phyloP scores from a whole-genome alignment of 2,329 filamentous ascomycete genomes.

The Fusarium sp. region DNA sequence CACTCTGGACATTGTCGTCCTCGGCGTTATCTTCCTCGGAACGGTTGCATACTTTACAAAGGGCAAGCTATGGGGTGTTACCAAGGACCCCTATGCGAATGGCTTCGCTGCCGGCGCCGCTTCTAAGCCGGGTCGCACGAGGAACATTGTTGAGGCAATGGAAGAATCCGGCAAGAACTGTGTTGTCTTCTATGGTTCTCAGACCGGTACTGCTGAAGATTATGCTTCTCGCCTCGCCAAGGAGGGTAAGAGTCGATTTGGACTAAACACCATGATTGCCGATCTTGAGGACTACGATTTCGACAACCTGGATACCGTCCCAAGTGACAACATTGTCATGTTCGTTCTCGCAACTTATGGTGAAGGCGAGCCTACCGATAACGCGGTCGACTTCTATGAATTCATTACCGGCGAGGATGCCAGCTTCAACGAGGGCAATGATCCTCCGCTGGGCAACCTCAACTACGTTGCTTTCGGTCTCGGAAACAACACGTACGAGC shows the following conservation, averaged over 20 bases:
- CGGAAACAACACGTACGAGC: slow-evolving; percentile 99
- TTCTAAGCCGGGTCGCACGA: slow-evolving; percentile 82
- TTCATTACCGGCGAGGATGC: slow-evolving; percentile 87
- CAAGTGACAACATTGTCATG: slow-evolving; percentile 89
- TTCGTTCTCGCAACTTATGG: slow-evolving; percentile 98
- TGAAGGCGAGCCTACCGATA: slow-evolving; percentile 98
- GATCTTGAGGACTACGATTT: slow-evolving; percentile 98
- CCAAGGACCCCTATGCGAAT: slow-evolving; percentile 87
- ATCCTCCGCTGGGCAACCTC: slow-evolving; percentile 80
- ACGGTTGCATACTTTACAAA: slow-evolving; percentile 98
- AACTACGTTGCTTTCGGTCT: slow-evolving; percentile 96
- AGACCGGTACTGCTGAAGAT: slow-evolving; percentile 98
- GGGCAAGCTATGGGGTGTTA: slow-evolving; percentile 89
- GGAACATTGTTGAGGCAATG: slow-evolving; percentile 95
- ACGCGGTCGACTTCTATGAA: slow-evolving; percentile 98
- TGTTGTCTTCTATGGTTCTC: slow-evolving; percentile 97
- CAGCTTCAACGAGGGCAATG: slow-evolving; percentile 78
- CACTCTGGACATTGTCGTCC: slow-evolving; percentile 92
- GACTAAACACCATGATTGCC: slow-evolving; percentile 96
- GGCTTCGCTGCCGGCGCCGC: slow-evolving; percentile 75
- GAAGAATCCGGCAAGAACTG: slow-evolving; percentile 96
- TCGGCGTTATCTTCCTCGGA: slow-evolving; percentile 83
- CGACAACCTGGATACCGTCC: slow-evolving; percentile 89
- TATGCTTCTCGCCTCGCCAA: slow-evolving; percentile 96
- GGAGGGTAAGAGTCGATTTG: slow-evolving; percentile 95